phyloP scores from a whole-genome alignment of 192 early-diverging fungal genomes.

The Coemansia sp. region DNA sequence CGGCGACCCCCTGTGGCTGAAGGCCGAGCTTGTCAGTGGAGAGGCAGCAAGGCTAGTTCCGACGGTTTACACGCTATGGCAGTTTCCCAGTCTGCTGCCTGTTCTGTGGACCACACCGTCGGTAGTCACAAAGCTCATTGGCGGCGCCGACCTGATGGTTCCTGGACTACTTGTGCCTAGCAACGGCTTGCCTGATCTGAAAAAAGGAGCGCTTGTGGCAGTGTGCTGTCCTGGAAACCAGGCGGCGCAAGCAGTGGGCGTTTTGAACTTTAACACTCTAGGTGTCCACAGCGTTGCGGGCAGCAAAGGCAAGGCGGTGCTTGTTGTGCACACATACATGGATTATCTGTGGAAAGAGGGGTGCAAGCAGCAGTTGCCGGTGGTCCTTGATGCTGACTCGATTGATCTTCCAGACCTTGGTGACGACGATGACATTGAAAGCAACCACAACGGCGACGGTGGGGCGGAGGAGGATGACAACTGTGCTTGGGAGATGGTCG shows the following conservation, averaged over 20 bases:
- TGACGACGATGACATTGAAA: conserved; percentile 2
- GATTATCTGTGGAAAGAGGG: conserved; percentile 81
- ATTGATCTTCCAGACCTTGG: neutral
- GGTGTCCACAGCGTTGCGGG: conserved; percentile 47
- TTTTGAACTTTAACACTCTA: conserved; percentile 54
- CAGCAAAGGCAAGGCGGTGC: conserved; percentile 77
- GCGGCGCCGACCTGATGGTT: conserved; percentile 63
- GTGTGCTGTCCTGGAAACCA: conserved; percentile 25
- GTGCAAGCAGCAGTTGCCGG: conserved; percentile 58
- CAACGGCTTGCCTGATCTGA: conserved; percentile 28
- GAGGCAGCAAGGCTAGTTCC: conserved; percentile 53
- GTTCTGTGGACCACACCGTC: conserved; percentile 62
- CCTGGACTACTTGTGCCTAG: conserved; percentile 29
- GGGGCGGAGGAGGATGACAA: neutral
- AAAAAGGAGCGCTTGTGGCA: conserved; percentile 27
- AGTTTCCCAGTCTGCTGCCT: conserved; percentile 61
- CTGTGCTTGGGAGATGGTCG: neutral
- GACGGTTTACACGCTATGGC: conserved; percentile 77
- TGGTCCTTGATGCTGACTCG: conserved; percentile 8
- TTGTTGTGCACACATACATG: conserved; percentile 67
- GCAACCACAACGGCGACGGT: neutral
- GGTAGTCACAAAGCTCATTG: conserved; percentile 67
- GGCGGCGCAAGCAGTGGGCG: conserved; percentile 60
- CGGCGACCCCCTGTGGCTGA: conserved; percentile 65
- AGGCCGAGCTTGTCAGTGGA: conserved; percentile 39